Percentiles rank a stretch among this genome's conserved stretches.
Evolutionary conservation across 2,329 filamentous ascomycete genomes (phyloP).

Genomic region (Fusarium udum): DNA sequence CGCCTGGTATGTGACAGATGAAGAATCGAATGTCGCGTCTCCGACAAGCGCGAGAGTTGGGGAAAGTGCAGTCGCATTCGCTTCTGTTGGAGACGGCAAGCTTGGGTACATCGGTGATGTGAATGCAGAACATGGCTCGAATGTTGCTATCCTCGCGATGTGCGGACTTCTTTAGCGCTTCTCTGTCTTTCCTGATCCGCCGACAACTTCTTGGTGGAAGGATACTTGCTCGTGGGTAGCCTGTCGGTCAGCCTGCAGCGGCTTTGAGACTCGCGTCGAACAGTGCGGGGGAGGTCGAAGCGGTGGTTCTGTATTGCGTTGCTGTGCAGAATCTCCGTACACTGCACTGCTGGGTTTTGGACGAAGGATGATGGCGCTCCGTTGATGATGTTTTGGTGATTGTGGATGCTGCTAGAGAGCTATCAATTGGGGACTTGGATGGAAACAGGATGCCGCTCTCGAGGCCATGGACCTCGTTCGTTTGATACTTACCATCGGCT

Average conservation of each 20-base stretch:
- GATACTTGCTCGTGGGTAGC: neutral
- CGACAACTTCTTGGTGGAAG: neutral
- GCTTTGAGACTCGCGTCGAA: neutral
- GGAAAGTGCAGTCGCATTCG: neutral
- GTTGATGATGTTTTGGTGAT: neutral
- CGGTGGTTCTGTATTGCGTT: neutral
- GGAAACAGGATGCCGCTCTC: rapidly evolving
- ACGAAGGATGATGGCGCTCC: rapidly evolving
- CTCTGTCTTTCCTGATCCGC: neutral
- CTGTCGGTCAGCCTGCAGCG: neutral
- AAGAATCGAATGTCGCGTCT: neutral
- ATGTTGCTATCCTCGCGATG: neutral
- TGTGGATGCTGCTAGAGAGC: neutral
- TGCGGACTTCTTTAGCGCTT: neutral
- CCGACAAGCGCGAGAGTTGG: neutral
- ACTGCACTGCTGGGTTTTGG: neutral
- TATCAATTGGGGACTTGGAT: neutral
- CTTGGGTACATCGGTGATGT: neutral
- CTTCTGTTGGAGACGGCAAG: neutral
- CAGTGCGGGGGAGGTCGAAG: neutral
- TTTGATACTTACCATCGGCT: neutral
- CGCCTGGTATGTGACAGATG: neutral
- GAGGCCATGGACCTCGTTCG: rapidly evolving
- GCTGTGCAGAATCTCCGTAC: rapidly evolving
- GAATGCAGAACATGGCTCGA: neutral